Percentiles rank a stretch among this genome's conserved stretches.
Evolutionary conservation across 306 rosid species (phyloP).

Genomic region (Dalbergia oliveri): DNA sequence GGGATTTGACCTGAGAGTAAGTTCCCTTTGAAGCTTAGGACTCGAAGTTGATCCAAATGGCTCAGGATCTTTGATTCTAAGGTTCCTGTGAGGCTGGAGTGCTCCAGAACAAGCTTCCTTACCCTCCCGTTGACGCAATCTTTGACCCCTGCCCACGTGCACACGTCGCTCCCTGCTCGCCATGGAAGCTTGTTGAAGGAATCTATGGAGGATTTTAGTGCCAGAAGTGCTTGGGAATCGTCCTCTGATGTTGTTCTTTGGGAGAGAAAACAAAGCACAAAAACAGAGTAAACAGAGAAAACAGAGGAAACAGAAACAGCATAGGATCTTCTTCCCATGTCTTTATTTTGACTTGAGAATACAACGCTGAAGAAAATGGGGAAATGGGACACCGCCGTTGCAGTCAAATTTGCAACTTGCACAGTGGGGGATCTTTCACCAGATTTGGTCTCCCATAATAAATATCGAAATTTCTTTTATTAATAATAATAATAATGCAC

Average conservation of each 20-base stretch:
- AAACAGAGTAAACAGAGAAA: conserved; percentile 10
- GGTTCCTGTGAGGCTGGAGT: conserved; percentile 68
- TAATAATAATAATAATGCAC: conserved; percentile 23
- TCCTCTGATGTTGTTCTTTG: conserved; percentile 45
- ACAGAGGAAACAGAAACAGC: conserved; percentile 13
- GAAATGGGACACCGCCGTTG: neutral
- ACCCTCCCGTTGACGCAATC: conserved; percentile 83
- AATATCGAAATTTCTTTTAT: neutral
- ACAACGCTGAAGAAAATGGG: too few species aligned
- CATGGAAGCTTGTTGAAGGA: conserved; percentile 66
- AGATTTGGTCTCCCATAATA: conserved; percentile 31
- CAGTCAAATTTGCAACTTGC: neutral
- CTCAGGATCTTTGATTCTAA: conserved; percentile 65
- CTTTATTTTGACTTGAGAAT: neutral
- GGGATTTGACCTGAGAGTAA: conserved; percentile 82
- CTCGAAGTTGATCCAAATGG: conserved; percentile 88
- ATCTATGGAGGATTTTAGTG: conserved; percentile 74
- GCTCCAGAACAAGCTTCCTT: conserved; percentile 79
- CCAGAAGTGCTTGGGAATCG: conserved; percentile 67
- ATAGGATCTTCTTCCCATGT: neutral
- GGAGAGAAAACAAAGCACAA: conserved; percentile 31
- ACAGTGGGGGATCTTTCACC: conserved; percentile 23
- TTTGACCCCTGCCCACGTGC: conserved; percentile 81
- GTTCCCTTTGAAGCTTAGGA: conserved; percentile 87
- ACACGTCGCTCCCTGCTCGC: conserved; percentile 60